These are phyloP conservation scores for Aristolochia fimbriata DNA, from an alignment of 164 flowering plant species.

Conservation along the genomic window DNA sequence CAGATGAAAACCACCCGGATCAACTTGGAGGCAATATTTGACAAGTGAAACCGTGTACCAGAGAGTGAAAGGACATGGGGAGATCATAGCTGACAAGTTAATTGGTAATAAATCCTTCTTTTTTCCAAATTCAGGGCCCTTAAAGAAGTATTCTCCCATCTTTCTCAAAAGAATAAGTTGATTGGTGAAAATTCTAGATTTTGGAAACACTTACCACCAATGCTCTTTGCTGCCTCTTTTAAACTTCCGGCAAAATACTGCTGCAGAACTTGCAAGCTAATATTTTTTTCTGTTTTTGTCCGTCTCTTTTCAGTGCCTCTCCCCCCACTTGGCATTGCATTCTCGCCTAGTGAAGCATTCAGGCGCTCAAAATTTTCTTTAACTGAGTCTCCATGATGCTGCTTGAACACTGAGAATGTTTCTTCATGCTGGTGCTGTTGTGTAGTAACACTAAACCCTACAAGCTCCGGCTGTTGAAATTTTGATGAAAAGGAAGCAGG, in stretches of 20 bases:
- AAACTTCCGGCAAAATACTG: conserved; percentile 87
- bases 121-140: too few relatives aligned
- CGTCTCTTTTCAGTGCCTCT: conserved; percentile 45
- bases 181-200: too few relatives aligned
- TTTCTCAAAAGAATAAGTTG: too few relatives aligned
- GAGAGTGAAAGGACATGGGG: too few relatives aligned
- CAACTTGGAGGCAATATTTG: too few relatives aligned
- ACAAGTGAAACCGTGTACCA: too few relatives aligned
- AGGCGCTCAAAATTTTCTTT: conserved; percentile 2
- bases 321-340: conserved; percentile 28
- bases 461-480: conserved; percentile 18
- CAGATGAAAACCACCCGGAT: too few relatives aligned
- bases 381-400: conserved; percentile 24
- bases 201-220: conserved; percentile 55
- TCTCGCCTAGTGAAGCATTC: conserved; percentile 5
- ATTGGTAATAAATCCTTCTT: too few relatives aligned
- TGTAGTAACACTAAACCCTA: conserved; percentile 21
- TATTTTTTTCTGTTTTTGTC: conserved; percentile 62
- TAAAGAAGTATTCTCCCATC: too few relatives aligned
- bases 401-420: conserved; percentile 15
- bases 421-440: conserved; percentile 23
- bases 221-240: conserved; percentile 84
- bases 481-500: conserved; percentile 13
- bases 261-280: conserved; percentile 70
- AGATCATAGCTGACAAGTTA: too few relatives aligned